These are phyloP conservation scores for Cunninghamia lanceolata DNA, from an alignment of 75 land plant species.

Conservation along the genomic window DNA sequence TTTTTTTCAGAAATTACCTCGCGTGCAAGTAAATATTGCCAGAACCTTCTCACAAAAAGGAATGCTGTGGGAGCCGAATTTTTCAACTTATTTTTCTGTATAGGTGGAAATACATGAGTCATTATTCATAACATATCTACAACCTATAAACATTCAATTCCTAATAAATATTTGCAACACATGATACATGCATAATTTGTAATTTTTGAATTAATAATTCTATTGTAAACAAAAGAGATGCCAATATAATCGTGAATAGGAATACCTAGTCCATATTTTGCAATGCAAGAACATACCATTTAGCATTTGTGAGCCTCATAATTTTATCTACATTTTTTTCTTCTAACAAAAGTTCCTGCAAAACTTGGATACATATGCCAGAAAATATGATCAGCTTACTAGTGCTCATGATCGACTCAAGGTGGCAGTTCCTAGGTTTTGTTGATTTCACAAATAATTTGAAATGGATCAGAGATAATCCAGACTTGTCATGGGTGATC, in stretches of 20 bases:
- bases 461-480: background rate
- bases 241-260: background rate
- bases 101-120: background rate
- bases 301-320: background rate
- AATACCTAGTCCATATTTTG: background rate
- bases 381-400: background rate
- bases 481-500: background rate
- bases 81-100: constrained; percentile 71
- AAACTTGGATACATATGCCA: background rate
- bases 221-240: background rate
- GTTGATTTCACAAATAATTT: background rate
- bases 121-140: background rate
- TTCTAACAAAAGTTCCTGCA: background rate
- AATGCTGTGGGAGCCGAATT: constrained; percentile 60
- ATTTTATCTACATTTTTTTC: background rate
- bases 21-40: constrained; percentile 78
- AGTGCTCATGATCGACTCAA: background rate
- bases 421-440: background rate
- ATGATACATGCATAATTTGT: background rate
- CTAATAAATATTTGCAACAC: background rate
- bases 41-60: constrained; percentile 74
- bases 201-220: background rate
- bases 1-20: constrained; percentile 39
- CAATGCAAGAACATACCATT: background rate
- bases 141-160: background rate